Conservation (phyloP, 371 early-diverging fungal species). For the Batkoa obscura region DNA sequence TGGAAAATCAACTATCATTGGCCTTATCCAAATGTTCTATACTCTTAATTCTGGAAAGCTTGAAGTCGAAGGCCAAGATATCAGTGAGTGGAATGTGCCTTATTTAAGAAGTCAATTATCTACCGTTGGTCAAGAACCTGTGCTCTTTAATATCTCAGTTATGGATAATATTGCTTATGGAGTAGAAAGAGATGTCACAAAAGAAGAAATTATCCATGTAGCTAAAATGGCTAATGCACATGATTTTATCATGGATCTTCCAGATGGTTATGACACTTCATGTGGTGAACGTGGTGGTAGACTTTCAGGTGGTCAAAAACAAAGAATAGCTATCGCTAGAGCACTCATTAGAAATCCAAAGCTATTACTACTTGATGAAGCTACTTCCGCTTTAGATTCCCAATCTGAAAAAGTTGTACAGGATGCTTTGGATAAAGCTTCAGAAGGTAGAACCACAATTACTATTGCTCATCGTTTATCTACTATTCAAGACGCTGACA, state of each 20-base stretch:
- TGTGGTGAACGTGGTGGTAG: constrained; percentile 68
- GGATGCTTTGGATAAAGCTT: constrained; percentile 26
- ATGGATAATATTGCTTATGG: constrained; percentile 54
- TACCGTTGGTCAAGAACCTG: constrained; percentile 70
- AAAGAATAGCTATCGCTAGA: constrained; percentile 36
- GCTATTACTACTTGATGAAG: constrained; percentile 70
- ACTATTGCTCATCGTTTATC: constrained; percentile 54
- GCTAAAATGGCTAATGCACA: constrained; percentile 31
- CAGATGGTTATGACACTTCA: constrained; percentile 54
- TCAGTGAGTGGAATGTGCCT: constrained; percentile 31
- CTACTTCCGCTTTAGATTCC: constrained; percentile 69
- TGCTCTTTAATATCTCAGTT: constrained; percentile 51
- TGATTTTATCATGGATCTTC: constrained; percentile 46
- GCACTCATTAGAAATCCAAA: constrained; percentile 49
- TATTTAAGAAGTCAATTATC: constrained; percentile 26
- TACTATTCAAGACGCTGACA: constrained; percentile 48
- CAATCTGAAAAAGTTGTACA: constrained; percentile 22
- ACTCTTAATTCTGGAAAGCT: background rate
- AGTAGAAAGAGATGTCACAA: constrained; percentile 13
- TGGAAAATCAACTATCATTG: constrained; percentile 41
- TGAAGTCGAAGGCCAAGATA: background rate
- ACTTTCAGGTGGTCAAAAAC: constrained; percentile 54
- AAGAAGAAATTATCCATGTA: constrained; percentile 22
- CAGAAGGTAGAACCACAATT: constrained; percentile 38
- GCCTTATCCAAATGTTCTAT: constrained; percentile 21